Conservation (phyloP, 1,139 yeast genomes). For the Protomyces macrosporus region DNA sequence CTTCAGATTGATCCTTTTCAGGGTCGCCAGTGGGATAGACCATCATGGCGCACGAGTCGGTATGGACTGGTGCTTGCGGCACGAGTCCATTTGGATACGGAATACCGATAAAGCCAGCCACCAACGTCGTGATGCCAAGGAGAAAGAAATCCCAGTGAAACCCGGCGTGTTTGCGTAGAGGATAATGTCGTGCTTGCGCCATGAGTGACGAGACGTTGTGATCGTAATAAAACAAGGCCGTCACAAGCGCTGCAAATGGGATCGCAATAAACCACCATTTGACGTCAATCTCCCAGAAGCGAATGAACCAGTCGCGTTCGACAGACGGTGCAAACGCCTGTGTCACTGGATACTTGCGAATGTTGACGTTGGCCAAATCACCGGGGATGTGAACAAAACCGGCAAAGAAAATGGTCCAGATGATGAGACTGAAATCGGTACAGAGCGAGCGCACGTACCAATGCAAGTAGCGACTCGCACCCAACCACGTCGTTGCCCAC, state of each 20-base stretch:
- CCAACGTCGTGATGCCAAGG: conserved; percentile 78
- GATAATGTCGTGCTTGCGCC: conserved; percentile 79
- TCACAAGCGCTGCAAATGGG: conserved; percentile 82
- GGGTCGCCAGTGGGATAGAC: conserved; percentile 37
- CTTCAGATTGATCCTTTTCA: conserved; percentile 32
- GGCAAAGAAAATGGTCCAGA: conserved; percentile 79
- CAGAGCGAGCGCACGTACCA: conserved; percentile 61
- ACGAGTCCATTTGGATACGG: conserved; percentile 96
- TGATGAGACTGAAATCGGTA: conserved; percentile 80
- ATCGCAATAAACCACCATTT: conserved; percentile 79
- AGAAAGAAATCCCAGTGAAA: conserved; percentile 91
- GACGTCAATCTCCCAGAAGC: conserved; percentile 69
- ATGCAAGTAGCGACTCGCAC: conserved; percentile 58
- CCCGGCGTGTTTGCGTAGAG: conserved; percentile 75
- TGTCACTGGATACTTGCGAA: conserved; percentile 65
- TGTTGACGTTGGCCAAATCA: conserved; percentile 48
- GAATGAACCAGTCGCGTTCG: conserved; percentile 57
- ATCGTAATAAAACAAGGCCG: conserved; percentile 83
- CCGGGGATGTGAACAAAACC: conserved; percentile 81
- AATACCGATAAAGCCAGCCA: conserved; percentile 78
- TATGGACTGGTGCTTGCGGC: conserved; percentile 95
- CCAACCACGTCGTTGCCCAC: conserved; percentile 56
- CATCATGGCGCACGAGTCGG: conserved; percentile 65
- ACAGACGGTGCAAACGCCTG: conserved; percentile 61
- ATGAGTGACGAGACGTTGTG: conserved; percentile 91